These are phyloP conservation scores for Kazachstania viticola DNA, from an alignment of 805 yeast species.

Conservation along the genomic window DNA sequence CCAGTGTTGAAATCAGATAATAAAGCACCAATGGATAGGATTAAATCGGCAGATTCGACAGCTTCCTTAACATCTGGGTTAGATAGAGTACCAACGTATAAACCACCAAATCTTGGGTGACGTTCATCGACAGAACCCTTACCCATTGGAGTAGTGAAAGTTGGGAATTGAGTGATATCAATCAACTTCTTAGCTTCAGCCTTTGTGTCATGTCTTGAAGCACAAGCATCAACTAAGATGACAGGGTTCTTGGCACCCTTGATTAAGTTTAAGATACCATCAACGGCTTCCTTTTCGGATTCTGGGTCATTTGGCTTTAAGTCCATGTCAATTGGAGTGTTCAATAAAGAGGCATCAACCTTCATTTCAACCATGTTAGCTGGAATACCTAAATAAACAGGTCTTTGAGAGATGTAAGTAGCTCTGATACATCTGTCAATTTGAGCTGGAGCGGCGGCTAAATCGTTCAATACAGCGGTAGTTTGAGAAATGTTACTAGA, in stretches of 20 bases:
- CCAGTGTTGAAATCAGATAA: conserved; percentile 87
- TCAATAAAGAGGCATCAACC: conserved; percentile 46
- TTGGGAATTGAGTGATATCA: conserved; percentile 63
- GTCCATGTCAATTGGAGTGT: conserved; percentile 52
- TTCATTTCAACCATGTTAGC: conserved; percentile 62
- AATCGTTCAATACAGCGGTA: conserved; percentile 51
- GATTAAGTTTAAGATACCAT: conserved; percentile 40
- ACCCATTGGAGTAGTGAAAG: conserved; percentile 85
- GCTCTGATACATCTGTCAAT: conserved; percentile 66
- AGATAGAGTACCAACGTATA: conserved; percentile 74
- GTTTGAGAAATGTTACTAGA: conserved; percentile 60
- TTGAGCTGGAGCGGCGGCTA: conserved; percentile 52
- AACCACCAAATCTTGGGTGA: conserved; percentile 69
- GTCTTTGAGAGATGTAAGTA: conserved; percentile 63
- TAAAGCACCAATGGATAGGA: conserved; percentile 70
- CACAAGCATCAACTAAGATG: conserved; percentile 79
- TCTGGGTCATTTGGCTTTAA: conserved; percentile 47
- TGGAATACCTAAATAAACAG: conserved; percentile 74
- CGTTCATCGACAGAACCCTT: conserved; percentile 68
- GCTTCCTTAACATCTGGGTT: conserved; percentile 58
- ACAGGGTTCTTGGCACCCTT: conserved; percentile 53
- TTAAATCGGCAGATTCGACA: conserved; percentile 64
- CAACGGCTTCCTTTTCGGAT: conserved; percentile 53
- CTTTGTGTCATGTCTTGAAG: conserved; percentile 60
- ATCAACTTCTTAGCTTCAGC: conserved; percentile 53